Evolutionary conservation across 148 eudicot genomes (phyloP), one percentile per base, ranked within the genome.

Genomic region (Camellia sinensis): DNA sequence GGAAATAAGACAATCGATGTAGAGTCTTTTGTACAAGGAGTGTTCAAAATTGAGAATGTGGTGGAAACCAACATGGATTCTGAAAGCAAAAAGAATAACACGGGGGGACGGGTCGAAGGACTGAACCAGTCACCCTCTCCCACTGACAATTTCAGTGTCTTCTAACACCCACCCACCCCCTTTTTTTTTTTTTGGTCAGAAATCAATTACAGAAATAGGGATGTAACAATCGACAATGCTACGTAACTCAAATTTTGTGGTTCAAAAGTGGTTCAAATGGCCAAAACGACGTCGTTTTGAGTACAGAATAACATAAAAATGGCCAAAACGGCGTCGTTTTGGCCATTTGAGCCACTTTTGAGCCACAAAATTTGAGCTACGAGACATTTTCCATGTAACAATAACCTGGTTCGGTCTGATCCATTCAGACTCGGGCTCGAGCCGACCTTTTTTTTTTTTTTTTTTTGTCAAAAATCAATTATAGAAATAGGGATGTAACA

Each of bases 1-100:
- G 94, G 88, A 67, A 88, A 81, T 52, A 83, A 87, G 7, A 82
- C 77, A 10, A 84, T 87, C 81, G 95, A 95, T 82, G 86, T 95
- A 80, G 97, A 93, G 88, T 67, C 80, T 7, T 72, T 87, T 79
- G 96, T 93, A 64, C 82, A 87, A 68, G 86, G 84, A 52, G 82
- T 91, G 43, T 91, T 94, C 61, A 73, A 73, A 56, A 88, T 54
- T n/a, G 84, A 71, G 61, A 75, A 77, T 2, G 82, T 54, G n/a
- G 52, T 48, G 6, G 52, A 48, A 48, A 0, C 52, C 52, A 48
- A 48, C 2, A 48, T 80, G 41, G 69, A 65, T 29, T 57, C 54
- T 1, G 77, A 79, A 41, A 82, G 76, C 50, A 81, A 68, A 19
- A 73, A 53, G 65, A 74, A 45, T 21, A 41, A 66, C 13, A 81